phyloP scores from a whole-genome alignment of 257 asterid species.

The Jacaranda mimosifolia region DNA sequence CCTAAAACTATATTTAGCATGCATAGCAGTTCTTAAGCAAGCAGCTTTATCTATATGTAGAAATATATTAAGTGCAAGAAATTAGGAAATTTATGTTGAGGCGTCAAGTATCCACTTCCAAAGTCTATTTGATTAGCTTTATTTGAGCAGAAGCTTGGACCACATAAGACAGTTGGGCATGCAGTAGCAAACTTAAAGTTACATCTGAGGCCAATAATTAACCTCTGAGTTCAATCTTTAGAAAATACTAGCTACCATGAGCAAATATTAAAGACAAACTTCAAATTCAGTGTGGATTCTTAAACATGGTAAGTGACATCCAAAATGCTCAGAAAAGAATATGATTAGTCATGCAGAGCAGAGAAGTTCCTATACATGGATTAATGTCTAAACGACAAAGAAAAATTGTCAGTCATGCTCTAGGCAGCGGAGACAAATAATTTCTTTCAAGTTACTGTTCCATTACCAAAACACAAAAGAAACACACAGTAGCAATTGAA shows the following conservation, averaged over 20 bases:
- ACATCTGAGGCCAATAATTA: slow-evolving; percentile 7
- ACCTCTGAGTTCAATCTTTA: neutral
- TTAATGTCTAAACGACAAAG: slow-evolving; percentile 12
- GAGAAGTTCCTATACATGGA: slow-evolving; percentile 2
- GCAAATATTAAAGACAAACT: slow-evolving; percentile 16
- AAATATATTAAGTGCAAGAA: slow-evolving; percentile 11
- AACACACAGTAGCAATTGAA: slow-evolving; percentile 22
- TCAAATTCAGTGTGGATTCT: neutral
- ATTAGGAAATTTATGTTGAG: neutral
- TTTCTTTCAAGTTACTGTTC: neutral
- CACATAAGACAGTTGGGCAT: slow-evolving; percentile 3
- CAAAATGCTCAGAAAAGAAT: slow-evolving; percentile 27
- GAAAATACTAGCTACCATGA: neutral
- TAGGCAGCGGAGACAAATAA: neutral
- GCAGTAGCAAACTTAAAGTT: slow-evolving; percentile 19
- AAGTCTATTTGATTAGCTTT: slow-evolving; percentile 9
- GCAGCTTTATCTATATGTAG: neutral
- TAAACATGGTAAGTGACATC: slow-evolving; percentile 14
- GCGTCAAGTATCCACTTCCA: neutral
- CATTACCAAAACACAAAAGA: slow-evolving; percentile 10
- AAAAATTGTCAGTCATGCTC: slow-evolving; percentile 15
- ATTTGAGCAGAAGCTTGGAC: slow-evolving; percentile 12
- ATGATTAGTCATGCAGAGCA: neutral
- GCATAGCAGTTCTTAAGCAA: neutral
- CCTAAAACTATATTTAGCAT: slow-evolving; percentile 13